Conservation (phyloP, 441 rosid genomes). For the Pelargonium citronellum region DNA sequence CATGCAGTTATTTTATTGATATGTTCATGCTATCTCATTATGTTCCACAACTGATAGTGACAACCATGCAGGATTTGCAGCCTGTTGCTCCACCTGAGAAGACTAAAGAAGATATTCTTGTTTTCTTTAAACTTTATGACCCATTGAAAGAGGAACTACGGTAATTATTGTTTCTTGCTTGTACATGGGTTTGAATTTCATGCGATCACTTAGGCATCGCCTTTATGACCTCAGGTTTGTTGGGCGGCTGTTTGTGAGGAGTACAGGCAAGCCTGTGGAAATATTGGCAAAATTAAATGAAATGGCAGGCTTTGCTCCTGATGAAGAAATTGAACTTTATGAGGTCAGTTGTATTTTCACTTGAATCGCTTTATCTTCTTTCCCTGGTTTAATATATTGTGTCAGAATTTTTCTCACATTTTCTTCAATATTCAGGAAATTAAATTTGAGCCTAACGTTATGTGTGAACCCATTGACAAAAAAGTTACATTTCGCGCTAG, state of each 20-base stretch:
- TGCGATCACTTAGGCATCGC: conserved; percentile 8
- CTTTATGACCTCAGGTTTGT: conserved; percentile 42
- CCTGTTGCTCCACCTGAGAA: conserved; percentile 57
- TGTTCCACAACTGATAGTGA: conserved; percentile 12
- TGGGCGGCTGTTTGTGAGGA: conserved; percentile 59
- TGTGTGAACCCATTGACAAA: conserved; percentile 58
- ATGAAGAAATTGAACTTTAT: conserved; percentile 78
- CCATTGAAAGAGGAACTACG: conserved; percentile 55
- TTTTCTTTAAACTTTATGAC: conserved; percentile 66
- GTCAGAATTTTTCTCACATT: neutral
- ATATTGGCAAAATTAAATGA: conserved; percentile 52
- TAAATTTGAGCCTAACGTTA: conserved; percentile 43
- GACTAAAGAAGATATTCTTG: conserved; percentile 51
- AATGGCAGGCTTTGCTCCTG: conserved; percentile 83
- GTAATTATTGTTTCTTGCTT: conserved; percentile 28
- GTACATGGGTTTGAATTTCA: conserved; percentile 9
- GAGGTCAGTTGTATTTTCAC: conserved; percentile 49
- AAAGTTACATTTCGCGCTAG: conserved; percentile 37
- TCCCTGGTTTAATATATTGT: neutral
- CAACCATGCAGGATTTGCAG: conserved; percentile 41
- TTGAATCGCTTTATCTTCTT: conserved; percentile 4
- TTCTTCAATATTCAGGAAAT: conserved; percentile 39
- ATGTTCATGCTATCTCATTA: neutral
- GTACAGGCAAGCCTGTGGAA: conserved; percentile 52
- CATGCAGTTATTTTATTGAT: conserved; percentile 1